phyloP scores from a whole-genome alignment of 768 basidiomycete species.

The Neoboletus subvelutipes region DNA sequence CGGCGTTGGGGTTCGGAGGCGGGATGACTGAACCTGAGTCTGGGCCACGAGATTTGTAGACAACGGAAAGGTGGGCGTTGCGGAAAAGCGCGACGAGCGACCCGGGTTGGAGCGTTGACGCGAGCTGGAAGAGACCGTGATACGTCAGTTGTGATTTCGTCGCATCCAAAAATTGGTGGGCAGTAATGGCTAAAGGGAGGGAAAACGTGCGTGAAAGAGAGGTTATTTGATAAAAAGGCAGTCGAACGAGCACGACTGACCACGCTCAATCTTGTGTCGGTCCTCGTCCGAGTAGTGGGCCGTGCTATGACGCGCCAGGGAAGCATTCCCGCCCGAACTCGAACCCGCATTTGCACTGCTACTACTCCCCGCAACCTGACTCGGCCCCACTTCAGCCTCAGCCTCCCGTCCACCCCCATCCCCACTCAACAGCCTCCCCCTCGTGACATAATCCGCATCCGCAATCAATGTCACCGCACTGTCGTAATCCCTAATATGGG shows the following conservation, averaged over 20 bases:
- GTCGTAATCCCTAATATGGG: slow-evolving; percentile 66
- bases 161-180: slow-evolving; percentile 65
- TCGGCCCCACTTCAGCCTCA: slow-evolving; percentile 17
- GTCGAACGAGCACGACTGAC: slow-evolving; percentile 39
- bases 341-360: neutral
- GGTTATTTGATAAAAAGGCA: neutral
- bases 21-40: neutral
- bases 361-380: neutral
- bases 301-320: slow-evolving; percentile 5
- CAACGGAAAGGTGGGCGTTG: slow-evolving; percentile 84
- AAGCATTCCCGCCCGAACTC: slow-evolving; percentile 4
- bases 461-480: slow-evolving; percentile 71
- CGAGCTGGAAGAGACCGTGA: slow-evolving; percentile 80
- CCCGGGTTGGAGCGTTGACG: slow-evolving; percentile 44
- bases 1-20: neutral
- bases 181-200: slow-evolving; percentile 51
- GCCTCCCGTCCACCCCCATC: neutral
- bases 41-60: slow-evolving; percentile 54
- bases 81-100: slow-evolving; percentile 87
- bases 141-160: slow-evolving; percentile 86
- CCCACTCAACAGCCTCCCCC: slow-evolving; percentile 51
- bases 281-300: slow-evolving; percentile 51
- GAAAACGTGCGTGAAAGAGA: neutral
- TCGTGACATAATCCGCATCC: slow-evolving; percentile 73
- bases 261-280: slow-evolving; percentile 63